These are phyloP conservation scores for Sarocladium kiliense DNA, from an alignment of 2,329 filamentous ascomycete genomes.

Conservation along the genomic window DNA sequence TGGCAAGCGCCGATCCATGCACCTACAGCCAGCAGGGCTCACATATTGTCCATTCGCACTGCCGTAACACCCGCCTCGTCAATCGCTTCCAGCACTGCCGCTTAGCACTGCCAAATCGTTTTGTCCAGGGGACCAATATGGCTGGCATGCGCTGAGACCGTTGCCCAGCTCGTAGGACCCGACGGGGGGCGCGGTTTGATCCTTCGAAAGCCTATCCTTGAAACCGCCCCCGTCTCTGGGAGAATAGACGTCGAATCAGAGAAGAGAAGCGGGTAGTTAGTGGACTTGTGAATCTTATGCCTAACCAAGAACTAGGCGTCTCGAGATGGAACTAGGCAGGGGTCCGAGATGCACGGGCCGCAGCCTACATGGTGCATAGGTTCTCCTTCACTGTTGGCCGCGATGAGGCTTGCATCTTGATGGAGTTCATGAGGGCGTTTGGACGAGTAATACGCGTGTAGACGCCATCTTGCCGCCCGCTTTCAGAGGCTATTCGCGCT, in stretches of 20 bases:
- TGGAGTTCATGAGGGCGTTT: too few species aligned
- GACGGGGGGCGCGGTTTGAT: background rate
- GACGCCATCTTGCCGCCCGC: too few species aligned
- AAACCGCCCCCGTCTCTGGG: background rate
- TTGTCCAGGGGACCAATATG: too few species aligned
- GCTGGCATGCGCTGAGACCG: background rate
- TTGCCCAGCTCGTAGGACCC: background rate
- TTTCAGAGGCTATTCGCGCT: too few species aligned
- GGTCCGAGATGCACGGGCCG: background rate
- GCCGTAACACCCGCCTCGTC: too few species aligned
- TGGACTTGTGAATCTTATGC: background rate
- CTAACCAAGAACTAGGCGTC: background rate
- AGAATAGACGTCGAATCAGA: background rate
- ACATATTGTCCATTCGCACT: too few species aligned
- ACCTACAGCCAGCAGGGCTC: background rate
- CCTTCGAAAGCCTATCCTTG: background rate
- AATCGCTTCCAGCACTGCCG: too few species aligned
- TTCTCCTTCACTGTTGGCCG: too few species aligned
- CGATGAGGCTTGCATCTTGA: too few species aligned
- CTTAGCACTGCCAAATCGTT: too few species aligned
- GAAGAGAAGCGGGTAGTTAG: background rate
- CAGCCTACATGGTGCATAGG: background rate
- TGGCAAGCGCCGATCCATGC: background rate
- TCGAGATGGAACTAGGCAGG: slow-evolving; percentile 1
- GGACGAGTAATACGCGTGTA: too few species aligned